Evolutionary conservation across 78 protist species (phyloP).

Genomic region (Capsaspora owczarzaki): DNA sequence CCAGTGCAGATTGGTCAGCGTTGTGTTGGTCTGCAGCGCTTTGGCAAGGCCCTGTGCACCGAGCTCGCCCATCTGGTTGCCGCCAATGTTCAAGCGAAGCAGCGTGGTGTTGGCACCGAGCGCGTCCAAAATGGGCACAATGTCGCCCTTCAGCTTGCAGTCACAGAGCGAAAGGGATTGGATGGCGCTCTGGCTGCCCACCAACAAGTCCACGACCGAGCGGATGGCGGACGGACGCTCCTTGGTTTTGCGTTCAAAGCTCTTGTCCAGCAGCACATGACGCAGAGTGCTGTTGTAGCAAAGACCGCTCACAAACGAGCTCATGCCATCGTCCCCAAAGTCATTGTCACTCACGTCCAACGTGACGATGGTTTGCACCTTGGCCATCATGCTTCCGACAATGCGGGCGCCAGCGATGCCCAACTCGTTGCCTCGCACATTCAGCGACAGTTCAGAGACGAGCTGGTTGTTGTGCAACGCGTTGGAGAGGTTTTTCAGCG

Average conservation of each 20-base stretch:
- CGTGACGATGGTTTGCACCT: neutral
- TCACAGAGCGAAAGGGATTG: neutral
- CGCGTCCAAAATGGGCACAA: conserved; percentile 44
- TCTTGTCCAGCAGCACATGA: neutral
- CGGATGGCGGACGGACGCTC: neutral
- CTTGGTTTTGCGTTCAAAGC: neutral
- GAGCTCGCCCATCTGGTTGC: conserved; percentile 53
- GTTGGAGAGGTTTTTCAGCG: neutral
- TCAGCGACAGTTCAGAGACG: neutral
- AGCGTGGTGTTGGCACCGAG: conserved; percentile 44
- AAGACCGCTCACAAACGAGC: neutral
- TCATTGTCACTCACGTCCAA: neutral
- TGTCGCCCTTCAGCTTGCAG: conserved; percentile 10
- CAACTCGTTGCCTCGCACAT: neutral
- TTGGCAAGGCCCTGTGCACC: conserved; percentile 61
- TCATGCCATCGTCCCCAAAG: neutral
- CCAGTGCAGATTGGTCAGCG: conserved; percentile 40
- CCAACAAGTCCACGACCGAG: no score
- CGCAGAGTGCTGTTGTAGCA: neutral
- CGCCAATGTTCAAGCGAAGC: conserved; percentile 36
- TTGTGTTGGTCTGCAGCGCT: conserved; percentile 54
- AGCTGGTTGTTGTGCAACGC: neutral
- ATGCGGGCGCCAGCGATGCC: neutral
- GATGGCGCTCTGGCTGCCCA: neutral
- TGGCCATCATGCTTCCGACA: neutral